Conservation (phyloP, 345 rosid genomes). For the Hirschfeldia incana region DNA sequence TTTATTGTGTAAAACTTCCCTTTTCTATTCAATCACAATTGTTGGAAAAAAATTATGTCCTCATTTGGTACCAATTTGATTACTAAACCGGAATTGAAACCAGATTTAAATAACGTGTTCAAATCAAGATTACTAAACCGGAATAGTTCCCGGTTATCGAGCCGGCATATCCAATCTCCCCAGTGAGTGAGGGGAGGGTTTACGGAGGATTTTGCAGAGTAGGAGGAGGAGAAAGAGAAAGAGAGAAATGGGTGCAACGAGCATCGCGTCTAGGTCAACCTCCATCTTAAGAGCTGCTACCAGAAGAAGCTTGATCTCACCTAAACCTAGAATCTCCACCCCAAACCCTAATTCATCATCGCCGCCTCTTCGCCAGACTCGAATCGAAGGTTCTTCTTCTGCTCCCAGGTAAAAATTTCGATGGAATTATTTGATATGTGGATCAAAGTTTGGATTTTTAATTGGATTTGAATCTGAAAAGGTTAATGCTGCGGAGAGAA, state of each 20-base stretch:
- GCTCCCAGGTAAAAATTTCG: constrained; percentile 34
- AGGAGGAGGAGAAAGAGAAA: background rate
- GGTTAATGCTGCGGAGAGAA: constrained; percentile 62
- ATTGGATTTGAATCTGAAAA: constrained; percentile 24
- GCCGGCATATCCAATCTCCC: background rate
- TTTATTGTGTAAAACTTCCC: background rate
- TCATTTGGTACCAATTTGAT: background rate
- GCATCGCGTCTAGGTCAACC: constrained; percentile 54
- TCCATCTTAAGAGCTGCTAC: constrained; percentile 41
- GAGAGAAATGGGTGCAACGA: constrained; percentile 45
- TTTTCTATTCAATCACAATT: background rate
- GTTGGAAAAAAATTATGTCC: no score
- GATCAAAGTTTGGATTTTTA: background rate
- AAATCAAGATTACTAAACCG: background rate
- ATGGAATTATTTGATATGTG: background rate
- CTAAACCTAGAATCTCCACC: constrained; percentile 28
- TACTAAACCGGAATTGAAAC: background rate
- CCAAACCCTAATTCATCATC: constrained; percentile 33
- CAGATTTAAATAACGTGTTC: background rate
- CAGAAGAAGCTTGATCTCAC: constrained; percentile 25
- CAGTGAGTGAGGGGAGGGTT: background rate
- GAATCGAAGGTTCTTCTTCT: constrained; percentile 38
- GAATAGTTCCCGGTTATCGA: background rate
- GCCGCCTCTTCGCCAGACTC: constrained; percentile 34
- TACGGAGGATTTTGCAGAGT: constrained; percentile 33